A percentile compares a stretch with the other conserved stretches of the same genome.
phyloP scores from a whole-genome alignment of 1,284 basidiomycete species.

The Exsudoporus floridanus region DNA sequence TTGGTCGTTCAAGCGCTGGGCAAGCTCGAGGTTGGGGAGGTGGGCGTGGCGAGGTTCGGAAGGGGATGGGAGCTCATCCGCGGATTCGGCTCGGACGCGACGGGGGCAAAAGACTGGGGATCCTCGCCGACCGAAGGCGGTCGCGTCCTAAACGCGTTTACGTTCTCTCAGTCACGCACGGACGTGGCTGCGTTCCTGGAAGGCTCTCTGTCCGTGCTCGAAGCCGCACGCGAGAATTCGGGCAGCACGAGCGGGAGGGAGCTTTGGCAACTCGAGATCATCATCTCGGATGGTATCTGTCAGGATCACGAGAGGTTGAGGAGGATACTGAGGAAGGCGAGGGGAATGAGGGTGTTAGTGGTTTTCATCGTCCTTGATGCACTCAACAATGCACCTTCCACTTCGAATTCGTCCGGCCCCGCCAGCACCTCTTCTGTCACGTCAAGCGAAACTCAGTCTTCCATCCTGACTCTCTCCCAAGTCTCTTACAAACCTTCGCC shows the following conservation, averaged over 20 bases:
- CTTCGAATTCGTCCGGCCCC: constrained; percentile 15
- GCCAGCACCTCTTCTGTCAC: constrained; percentile 12
- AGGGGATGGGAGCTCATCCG: constrained; percentile 87
- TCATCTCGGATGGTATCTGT: constrained; percentile 98
- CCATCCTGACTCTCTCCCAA: constrained; percentile 92
- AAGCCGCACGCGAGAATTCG: constrained; percentile 65
- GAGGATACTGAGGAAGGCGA: constrained; percentile 80
- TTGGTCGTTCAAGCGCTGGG: constrained; percentile 89
- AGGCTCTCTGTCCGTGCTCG: constrained; percentile 76
- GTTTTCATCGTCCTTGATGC: constrained; percentile 98
- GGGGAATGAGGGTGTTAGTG: constrained; percentile 91
- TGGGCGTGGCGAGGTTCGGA: constrained; percentile 92
- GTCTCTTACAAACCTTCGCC: constrained; percentile 71
- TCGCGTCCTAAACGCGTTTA: constrained; percentile 77
- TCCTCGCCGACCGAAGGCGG: constrained; percentile 31
- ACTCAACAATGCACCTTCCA: constrained; percentile 49
- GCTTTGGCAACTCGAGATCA: constrained; percentile 97
- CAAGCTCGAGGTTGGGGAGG: constrained; percentile 92
- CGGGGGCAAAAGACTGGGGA: constrained; percentile 30
- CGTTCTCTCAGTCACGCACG: constrained; percentile 89
- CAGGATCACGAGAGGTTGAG: constrained; percentile 90
- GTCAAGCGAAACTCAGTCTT: constrained; percentile 47
- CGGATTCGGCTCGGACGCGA: constrained; percentile 71
- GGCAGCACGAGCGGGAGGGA: constrained; percentile 60
- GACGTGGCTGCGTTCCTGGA: constrained; percentile 89